Percentiles rank a stretch among this genome's conserved stretches.
These are phyloP conservation scores for Eucalyptus sideroxylon DNA, from an alignment of 345 rosid species.

Conservation along the genomic window DNA sequence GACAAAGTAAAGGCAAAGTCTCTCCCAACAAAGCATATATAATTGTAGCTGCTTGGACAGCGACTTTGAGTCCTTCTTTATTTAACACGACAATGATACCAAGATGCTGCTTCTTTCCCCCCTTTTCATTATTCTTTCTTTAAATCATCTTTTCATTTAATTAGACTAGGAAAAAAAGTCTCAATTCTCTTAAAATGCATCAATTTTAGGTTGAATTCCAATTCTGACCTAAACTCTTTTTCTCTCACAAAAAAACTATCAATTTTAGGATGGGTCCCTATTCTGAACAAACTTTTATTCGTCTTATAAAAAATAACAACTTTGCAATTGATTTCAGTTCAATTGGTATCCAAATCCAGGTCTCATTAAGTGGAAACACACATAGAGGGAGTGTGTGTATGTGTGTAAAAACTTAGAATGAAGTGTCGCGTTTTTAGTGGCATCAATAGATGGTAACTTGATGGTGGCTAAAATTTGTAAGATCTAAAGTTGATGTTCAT, in stretches of 20 bases:
- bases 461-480: not conserved
- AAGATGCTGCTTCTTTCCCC: not conserved
- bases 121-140: not conserved
- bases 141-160: not conserved
- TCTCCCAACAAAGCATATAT: not conserved
- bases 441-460: not conserved
- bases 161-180: not conserved
- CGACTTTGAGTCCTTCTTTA: not conserved
- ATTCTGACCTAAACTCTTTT: not conserved
- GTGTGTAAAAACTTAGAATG: not conserved
- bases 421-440: not conserved
- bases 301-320: not conserved
- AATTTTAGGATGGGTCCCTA: not conserved
- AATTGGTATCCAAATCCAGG: not conserved
- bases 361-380: not conserved
- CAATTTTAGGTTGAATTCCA: not conserved
- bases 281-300: not conserved
- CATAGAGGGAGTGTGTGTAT: not conserved
- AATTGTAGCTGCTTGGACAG: not conserved
- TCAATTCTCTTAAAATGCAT: not conserved
- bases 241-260: not conserved
- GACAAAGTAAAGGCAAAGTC: not conserved
- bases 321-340: not conserved
- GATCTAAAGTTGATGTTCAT: not conserved
- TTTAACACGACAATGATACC: not conserved